Evolutionary conservation across 139 green algal genomes (phyloP).

Genomic region (Penium margaritaceum): DNA sequence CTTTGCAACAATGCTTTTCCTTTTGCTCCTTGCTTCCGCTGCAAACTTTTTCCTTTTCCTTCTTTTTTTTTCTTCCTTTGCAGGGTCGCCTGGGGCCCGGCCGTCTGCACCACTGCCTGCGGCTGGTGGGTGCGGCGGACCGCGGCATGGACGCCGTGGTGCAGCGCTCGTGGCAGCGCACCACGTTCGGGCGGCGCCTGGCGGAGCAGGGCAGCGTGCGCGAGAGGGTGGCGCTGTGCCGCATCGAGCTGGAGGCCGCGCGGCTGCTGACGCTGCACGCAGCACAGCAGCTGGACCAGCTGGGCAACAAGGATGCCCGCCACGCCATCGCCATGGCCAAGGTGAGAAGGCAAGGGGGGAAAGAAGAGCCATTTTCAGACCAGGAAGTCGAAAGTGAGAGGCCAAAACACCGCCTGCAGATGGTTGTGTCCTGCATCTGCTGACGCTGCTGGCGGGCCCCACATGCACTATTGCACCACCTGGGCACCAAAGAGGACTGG

Average conservation of each 20-base stretch:
- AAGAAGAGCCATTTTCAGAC: too few relatives aligned
- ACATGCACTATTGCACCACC: too few relatives aligned
- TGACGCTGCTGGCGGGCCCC: too few relatives aligned
- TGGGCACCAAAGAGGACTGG: too few relatives aligned
- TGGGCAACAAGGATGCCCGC: slow-evolving; percentile 74
- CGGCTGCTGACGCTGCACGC: slow-evolving; percentile 70
- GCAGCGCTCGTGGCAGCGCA: slow-evolving; percentile 49
- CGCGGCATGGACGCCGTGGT: slow-evolving; percentile 65
- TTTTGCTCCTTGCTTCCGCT: too few relatives aligned
- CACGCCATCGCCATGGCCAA: slow-evolving; percentile 81
- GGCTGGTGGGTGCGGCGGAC: slow-evolving; percentile 76
- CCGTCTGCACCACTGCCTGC: slow-evolving; percentile 97
- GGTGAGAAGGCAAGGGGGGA: slow-evolving; percentile 46
- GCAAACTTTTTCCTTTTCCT: too few relatives aligned
- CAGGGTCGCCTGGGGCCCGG: slow-evolving; percentile 80
- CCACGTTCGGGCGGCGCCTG: slow-evolving; percentile 63
- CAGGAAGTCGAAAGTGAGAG: too few relatives aligned
- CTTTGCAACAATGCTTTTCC: too few relatives aligned
- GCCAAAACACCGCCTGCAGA: too few relatives aligned
- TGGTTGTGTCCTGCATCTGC: too few relatives aligned
- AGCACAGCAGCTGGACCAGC: slow-evolving; percentile 64
- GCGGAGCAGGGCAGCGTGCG: slow-evolving; percentile 47
- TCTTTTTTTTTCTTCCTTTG: too few relatives aligned
- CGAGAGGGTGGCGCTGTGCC: slow-evolving; percentile 45
- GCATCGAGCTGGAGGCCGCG: slow-evolving; percentile 43